These are phyloP conservation scores for Poa pratensis DNA, from an alignment of 176 grass and related monocot species.

Conservation along the genomic window DNA sequence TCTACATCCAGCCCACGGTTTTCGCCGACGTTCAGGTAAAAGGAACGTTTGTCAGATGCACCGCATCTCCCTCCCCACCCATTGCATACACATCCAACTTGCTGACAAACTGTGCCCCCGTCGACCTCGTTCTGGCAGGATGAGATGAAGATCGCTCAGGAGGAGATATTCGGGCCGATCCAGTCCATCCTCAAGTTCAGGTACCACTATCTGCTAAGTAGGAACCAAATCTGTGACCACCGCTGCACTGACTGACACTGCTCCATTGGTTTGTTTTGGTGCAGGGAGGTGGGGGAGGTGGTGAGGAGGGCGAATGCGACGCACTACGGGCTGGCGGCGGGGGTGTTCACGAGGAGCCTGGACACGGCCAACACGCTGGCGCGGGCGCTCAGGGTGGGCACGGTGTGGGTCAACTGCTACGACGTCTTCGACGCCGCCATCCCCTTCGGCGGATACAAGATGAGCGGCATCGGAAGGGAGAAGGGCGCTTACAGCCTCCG, in stretches of 20 bases:
- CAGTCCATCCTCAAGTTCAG: conserved; percentile 97
- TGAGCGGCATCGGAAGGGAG: conserved; percentile 87
- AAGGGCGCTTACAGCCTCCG: conserved; percentile 82
- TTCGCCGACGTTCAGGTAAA: conserved; percentile 76
- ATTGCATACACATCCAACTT: not conserved
- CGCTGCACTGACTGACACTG: not conserved
- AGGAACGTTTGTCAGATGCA: not conserved
- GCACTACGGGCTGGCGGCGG: conserved; percentile 74
- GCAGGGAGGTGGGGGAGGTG: conserved; percentile 53
- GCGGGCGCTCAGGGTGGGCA: conserved; percentile 67
- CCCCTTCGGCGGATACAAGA: conserved; percentile 92
- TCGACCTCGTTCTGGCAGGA: conserved; percentile 47
- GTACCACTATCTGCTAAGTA: conserved; percentile 18
- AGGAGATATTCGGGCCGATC: conserved; percentile 95
- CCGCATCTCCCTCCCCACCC: not conserved
- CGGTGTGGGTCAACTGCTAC: conserved; percentile 89
- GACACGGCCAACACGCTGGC: conserved; percentile 74
- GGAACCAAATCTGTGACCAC: not conserved
- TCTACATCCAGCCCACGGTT: conserved; percentile 87
- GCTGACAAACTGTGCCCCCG: not conserved
- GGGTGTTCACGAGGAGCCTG: conserved; percentile 85
- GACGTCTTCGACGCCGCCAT: conserved; percentile 88
- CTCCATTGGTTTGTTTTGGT: not conserved
- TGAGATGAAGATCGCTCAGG: conserved; percentile 77
- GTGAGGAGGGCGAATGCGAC: conserved; percentile 63